phyloP scores from a whole-genome alignment of 768 basidiomycete species.

The Russula olivacea region DNA sequence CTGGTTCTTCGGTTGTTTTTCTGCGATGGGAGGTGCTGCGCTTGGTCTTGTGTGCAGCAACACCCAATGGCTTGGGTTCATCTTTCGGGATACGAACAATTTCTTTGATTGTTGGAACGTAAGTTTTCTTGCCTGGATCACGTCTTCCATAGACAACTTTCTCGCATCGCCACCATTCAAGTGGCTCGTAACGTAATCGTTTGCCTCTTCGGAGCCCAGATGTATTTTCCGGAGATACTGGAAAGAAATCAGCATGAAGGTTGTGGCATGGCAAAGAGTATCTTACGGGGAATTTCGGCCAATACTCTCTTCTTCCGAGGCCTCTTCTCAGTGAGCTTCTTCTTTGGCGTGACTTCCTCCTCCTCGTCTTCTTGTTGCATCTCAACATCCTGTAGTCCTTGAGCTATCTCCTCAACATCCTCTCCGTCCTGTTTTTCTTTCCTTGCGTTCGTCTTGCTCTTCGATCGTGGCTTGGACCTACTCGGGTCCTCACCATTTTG shows the following conservation, averaged over 20 bases:
- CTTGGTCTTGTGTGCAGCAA: constrained; percentile 31
- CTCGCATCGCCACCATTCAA: constrained; percentile 94
- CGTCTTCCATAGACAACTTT: constrained; percentile 75
- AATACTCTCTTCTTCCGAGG: constrained; percentile 17
- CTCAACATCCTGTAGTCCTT: constrained; percentile 32
- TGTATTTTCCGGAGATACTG: constrained; percentile 31
- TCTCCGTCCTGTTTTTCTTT: constrained; percentile 22
- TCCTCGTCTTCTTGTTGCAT: constrained; percentile 30
- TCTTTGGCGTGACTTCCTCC: constrained; percentile 28
- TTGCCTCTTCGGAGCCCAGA: constrained; percentile 62
- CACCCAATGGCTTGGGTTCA: constrained; percentile 43
- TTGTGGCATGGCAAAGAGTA: not conserved
- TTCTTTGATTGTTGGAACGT: constrained; percentile 62
- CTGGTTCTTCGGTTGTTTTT: constrained; percentile 43
- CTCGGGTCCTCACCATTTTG: constrained; percentile 4
- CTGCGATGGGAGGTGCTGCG: constrained; percentile 35
- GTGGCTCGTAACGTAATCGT: constrained; percentile 62
- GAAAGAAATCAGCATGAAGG: not conserved
- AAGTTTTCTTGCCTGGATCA: constrained; percentile 39
- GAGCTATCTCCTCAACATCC: constrained; percentile 39
- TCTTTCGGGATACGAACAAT: constrained; percentile 54
- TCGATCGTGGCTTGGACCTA: constrained; percentile 19
- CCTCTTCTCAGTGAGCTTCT: constrained; percentile 2
- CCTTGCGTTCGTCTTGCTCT: constrained; percentile 40
- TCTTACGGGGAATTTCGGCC: constrained; percentile 6